phyloP scores from a whole-genome alignment of 192 early-diverging fungal species.

The Podila epigama region DNA sequence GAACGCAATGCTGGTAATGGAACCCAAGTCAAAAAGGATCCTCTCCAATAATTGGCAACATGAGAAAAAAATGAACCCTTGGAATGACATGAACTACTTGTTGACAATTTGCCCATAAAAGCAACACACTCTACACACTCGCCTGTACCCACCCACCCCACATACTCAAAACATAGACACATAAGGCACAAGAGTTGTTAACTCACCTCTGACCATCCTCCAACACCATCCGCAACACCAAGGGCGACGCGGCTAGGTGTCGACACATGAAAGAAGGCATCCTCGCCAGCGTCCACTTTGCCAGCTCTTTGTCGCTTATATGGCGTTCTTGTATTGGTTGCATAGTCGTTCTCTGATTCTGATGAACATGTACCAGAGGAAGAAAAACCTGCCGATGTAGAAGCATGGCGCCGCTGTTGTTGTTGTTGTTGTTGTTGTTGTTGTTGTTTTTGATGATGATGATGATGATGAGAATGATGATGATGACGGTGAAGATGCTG shows the following conservation, averaged over 20 bases:
- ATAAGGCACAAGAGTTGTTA: neutral
- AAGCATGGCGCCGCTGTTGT: conserved; percentile 1
- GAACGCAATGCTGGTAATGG: neutral
- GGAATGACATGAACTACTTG: neutral
- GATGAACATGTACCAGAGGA: too few species aligned
- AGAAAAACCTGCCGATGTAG: too few species aligned
- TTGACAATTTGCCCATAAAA: neutral
- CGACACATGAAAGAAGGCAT: conserved; percentile 63
- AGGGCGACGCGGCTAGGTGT: conserved; percentile 59
- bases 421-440: conserved; percentile 7
- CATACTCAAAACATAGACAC: neutral
- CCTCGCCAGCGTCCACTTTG: conserved; percentile 65
- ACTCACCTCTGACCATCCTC: conserved; percentile 63
- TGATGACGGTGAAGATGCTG: too few species aligned
- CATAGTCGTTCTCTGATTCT: too few species aligned
- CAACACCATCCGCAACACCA: conserved; percentile 68
- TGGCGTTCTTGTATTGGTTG: neutral
- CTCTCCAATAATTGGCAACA: neutral
- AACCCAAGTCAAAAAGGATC: too few species aligned
- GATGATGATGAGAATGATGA: too few species aligned
- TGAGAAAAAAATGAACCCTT: neutral
- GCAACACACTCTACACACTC: neutral
- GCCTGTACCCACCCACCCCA: neutral
- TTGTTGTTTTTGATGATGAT: too few species aligned
- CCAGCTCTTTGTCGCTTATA: conserved; percentile 16